Conservation (phyloP, 441 rosid species). For the Hura crepitans region DNA sequence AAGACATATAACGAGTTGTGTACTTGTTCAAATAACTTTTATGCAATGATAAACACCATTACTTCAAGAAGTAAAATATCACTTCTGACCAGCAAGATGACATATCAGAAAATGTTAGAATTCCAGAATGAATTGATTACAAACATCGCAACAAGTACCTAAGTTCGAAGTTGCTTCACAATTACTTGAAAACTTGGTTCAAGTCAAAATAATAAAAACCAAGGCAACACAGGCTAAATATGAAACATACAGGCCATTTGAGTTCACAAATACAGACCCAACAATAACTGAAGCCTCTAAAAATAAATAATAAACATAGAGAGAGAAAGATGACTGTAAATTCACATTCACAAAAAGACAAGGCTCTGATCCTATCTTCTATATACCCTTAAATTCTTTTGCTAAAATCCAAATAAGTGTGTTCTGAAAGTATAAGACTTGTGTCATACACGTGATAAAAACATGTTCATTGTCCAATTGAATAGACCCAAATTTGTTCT, state of each 20-base stretch:
- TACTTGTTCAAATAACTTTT: not conserved
- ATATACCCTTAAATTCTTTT: not conserved
- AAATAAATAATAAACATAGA: not conserved
- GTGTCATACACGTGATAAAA: not conserved
- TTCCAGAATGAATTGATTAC: not conserved
- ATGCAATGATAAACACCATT: not conserved
- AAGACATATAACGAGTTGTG: not conserved
- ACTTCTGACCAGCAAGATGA: not conserved
- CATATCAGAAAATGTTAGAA: no score
- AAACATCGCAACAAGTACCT: not conserved
- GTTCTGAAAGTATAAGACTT: not conserved
- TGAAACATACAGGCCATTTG: not conserved
- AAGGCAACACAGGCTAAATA: not conserved
- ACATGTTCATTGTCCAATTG: constrained; percentile 2
- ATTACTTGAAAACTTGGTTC: not conserved
- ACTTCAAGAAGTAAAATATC: not conserved
- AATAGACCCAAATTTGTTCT: not conserved
- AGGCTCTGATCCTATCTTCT: not conserved
- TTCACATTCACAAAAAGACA: not conserved
- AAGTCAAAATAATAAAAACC: not conserved
- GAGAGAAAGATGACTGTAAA: not conserved
- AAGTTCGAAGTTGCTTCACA: not conserved
- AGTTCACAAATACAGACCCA: not conserved
- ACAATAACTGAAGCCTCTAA: not conserved
- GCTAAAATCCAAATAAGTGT: not conserved